Conservation (phyloP, 257 asterid species). For the Gardenia jasminoides region DNA sequence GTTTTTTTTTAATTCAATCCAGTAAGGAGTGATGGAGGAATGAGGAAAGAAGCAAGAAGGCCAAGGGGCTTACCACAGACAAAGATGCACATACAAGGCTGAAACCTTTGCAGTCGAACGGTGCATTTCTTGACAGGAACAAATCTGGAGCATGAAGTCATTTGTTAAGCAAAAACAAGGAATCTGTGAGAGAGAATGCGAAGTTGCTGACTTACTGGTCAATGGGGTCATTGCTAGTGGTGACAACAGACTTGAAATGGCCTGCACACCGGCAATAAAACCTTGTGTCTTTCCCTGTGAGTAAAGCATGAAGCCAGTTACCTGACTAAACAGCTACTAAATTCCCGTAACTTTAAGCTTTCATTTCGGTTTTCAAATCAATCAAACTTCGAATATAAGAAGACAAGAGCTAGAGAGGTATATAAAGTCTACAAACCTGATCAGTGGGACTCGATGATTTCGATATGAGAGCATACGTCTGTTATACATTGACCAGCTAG, state of each 20-base stretch:
- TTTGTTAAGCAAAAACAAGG: constrained; percentile 6
- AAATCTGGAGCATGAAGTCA: constrained; percentile 54
- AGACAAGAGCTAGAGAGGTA: neutral
- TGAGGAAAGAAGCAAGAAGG: neutral
- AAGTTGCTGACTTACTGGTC: constrained; percentile 54
- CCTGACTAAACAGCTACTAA: neutral
- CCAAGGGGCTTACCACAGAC: constrained; percentile 54
- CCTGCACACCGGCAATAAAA: constrained; percentile 74
- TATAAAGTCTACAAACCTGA: constrained; percentile 52
- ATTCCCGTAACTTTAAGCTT: neutral
- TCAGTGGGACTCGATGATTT: constrained; percentile 63
- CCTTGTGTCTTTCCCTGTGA: constrained; percentile 92
- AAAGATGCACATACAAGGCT: constrained; percentile 78
- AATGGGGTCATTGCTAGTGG: constrained; percentile 91
- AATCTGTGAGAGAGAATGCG: neutral
- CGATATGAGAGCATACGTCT: constrained; percentile 89
- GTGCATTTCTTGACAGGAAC: constrained; percentile 80
- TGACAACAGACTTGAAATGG: constrained; percentile 75
- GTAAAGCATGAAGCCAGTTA: neutral
- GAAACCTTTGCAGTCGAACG: constrained; percentile 93
- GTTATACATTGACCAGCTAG: constrained; percentile 16
- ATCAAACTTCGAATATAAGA: neutral
- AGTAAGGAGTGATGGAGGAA: neutral
- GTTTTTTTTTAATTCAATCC: no score
- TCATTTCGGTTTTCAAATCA: neutral